phyloP scores from a whole-genome alignment of 495 filamentous ascomycete genomes.

The Talaromyces adpressus region DNA sequence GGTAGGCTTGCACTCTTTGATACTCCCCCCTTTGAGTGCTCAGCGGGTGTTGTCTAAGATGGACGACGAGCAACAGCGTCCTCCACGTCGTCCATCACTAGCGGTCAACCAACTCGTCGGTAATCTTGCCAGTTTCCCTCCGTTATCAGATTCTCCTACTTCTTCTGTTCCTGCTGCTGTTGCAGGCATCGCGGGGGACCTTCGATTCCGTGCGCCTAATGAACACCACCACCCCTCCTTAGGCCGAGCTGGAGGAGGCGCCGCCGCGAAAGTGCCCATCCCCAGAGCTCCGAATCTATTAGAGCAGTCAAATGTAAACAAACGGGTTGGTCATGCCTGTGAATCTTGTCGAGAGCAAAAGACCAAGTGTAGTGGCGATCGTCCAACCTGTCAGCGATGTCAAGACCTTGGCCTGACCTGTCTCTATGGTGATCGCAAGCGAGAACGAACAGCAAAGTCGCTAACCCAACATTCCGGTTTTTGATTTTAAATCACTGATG shows the following conservation, averaged over 20 bases:
- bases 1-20: not conserved
- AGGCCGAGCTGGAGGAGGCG: conserved; percentile 16
- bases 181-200: conserved; percentile 13
- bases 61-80: conserved; percentile 3
- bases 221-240: conserved; percentile 6
- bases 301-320: conserved; percentile 22
- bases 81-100: conserved; percentile 14
- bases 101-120: conserved; percentile 16
- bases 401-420: conserved; percentile 43
- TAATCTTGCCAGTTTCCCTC: conserved; percentile 14
- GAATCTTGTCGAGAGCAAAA: conserved; percentile 70
- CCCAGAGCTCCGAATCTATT: conserved; percentile 24
- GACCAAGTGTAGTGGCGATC: conserved; percentile 54
- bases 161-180: conserved; percentile 5
- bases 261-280: conserved; percentile 33
- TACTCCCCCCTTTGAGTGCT: not conserved
- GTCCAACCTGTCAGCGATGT: conserved; percentile 51
- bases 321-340: conserved; percentile 50
- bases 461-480: conserved; percentile 12
- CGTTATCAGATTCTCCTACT: conserved; percentile 10
- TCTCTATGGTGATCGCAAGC: conserved; percentile 52
- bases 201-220: conserved; percentile 12
- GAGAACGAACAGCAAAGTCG: conserved; percentile 50
- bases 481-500: not conserved
- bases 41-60: not conserved